These are phyloP conservation scores for Mucor piriformis DNA, from an alignment of 371 early-diverging fungal genomes.

Conservation along the genomic window DNA sequence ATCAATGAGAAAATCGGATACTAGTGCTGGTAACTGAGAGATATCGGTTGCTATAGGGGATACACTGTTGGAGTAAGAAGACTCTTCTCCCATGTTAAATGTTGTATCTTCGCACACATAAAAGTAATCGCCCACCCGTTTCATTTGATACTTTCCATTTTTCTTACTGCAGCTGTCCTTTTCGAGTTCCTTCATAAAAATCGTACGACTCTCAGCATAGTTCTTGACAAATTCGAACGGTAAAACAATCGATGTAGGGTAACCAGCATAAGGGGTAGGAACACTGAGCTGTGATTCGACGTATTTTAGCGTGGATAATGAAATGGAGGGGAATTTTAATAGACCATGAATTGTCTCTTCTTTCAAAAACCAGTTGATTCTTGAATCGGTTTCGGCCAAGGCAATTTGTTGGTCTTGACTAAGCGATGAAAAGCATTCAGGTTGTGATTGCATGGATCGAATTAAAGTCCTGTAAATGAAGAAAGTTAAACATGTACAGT, in stretches of 20 bases:
- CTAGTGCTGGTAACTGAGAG: neutral
- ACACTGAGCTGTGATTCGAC: conserved; percentile 57
- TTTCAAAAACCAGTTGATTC: conserved; percentile 65
- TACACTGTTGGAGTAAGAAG: conserved; percentile 20
- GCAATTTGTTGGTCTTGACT: conserved; percentile 62
- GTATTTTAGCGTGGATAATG: conserved; percentile 53
- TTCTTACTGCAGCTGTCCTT: conserved; percentile 31
- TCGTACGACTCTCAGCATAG: conserved; percentile 35
- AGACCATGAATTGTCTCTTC: conserved; percentile 77
- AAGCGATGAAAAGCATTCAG: conserved; percentile 50
- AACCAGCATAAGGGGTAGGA: conserved; percentile 52
- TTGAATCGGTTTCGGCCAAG: conserved; percentile 60
- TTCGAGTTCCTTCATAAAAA: conserved; percentile 64
- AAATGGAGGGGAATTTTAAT: conserved; percentile 53
- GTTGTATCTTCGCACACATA: conserved; percentile 58
- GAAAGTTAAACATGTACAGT: neutral
- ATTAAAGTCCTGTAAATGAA: conserved; percentile 20
- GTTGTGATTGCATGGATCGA: conserved; percentile 39
- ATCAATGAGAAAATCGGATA: neutral
- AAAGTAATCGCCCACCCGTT: conserved; percentile 58
- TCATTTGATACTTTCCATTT: conserved; percentile 32
- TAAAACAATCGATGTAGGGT: conserved; percentile 55
- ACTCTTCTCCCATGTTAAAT: conserved; percentile 35
- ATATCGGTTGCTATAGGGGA: conserved; percentile 11
- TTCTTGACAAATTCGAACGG: conserved; percentile 64